Conservation (phyloP, 257 asterid genomes). For the Nicotiana paniculata region DNA sequence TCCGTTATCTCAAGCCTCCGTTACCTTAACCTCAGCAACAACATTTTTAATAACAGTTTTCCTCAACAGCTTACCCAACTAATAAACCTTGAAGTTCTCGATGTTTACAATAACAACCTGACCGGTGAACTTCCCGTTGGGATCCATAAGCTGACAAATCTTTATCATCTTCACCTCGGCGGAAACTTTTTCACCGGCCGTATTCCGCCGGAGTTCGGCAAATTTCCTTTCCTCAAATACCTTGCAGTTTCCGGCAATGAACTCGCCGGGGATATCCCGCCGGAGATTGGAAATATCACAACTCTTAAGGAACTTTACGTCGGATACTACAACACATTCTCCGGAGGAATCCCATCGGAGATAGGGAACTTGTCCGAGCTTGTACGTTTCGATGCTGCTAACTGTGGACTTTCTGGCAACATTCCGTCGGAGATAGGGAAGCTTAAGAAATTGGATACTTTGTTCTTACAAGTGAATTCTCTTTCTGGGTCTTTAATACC, state of each 20-base stretch:
- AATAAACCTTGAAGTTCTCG: slow-evolving; percentile 51
- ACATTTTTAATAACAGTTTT: slow-evolving; percentile 46
- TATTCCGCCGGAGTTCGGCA: slow-evolving; percentile 61
- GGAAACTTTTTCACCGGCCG: slow-evolving; percentile 65
- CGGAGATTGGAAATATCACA: slow-evolving; percentile 59
- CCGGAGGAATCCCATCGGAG: slow-evolving; percentile 76
- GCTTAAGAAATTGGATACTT: slow-evolving; percentile 69
- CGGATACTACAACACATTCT: slow-evolving; percentile 65
- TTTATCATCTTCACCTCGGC: slow-evolving; percentile 70
- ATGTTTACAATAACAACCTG: slow-evolving; percentile 71
- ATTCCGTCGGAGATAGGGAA: slow-evolving; percentile 66
- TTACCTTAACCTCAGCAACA: slow-evolving; percentile 66
- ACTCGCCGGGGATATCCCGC: slow-evolving; percentile 60
- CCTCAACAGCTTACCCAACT: slow-evolving; percentile 48
- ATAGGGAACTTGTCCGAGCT: slow-evolving; percentile 61
- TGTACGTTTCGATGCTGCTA: slow-evolving; percentile 68
- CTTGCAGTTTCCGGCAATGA: slow-evolving; percentile 83
- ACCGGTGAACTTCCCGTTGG: slow-evolving; percentile 59
- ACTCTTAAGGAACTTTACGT: slow-evolving; percentile 63
- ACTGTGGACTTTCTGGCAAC: slow-evolving; percentile 70
- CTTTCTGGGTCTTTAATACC: slow-evolving; percentile 58
- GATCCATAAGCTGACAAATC: slow-evolving; percentile 31
- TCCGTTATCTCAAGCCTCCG: slow-evolving; percentile 44
- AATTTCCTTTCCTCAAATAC: slow-evolving; percentile 45
- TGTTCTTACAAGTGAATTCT: slow-evolving; percentile 80